Base-by-base conservation (phyloP, 169 alveolate genomes). In the Eimeria falciformis region DNA sequence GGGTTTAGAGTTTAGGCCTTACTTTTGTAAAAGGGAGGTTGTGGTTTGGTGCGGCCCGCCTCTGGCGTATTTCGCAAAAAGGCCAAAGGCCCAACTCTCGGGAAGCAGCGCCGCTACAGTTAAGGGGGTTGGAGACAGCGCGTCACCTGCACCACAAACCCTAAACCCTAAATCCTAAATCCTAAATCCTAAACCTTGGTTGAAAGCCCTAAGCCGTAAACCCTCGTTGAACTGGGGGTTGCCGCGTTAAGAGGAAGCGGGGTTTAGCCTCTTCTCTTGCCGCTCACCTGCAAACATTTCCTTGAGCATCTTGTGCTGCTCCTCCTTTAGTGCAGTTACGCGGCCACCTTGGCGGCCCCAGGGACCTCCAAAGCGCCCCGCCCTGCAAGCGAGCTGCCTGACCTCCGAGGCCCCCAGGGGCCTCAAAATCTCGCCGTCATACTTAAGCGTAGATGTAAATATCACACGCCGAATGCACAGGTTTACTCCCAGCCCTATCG, bases 401-500 rank as follows among this genome's bases (percentile, higher is more conserved):
- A 97, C 94, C 90, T 96, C 98, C 6, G 96, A 66, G 23, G 95
- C 94, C 21, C 86, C 91, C 58, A 98, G 90, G 17, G 68, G 89
- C 71, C 97, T 91, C 58, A 78, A 27, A 33, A 33, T 21, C 25
- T 53, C 77, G 6, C 92, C 92, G 33, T 82, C 91, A 40, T 56
- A 94, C 91, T 98, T 98, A n/a, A 46, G 47, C 37, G 96, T 23
- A 23, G 95, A 94, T 43, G 96, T 85, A 92, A 98, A 97, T n/a
- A 98, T 96, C 3, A 98, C 89, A 55, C 99, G 94, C 29, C 95
- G 94, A 11, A 98, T 98, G 23, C 95, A 92, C 69, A 96, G 95
- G 90, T 98, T 98, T 56, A 98, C 93, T 14, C 99, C 99, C 98
- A 98, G 96, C 12, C 99, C 99, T 43, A 98, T 97, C n/a, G 97